phyloP scores from a whole-genome alignment of 805 yeast species.

The Kodamaea restingae region DNA sequence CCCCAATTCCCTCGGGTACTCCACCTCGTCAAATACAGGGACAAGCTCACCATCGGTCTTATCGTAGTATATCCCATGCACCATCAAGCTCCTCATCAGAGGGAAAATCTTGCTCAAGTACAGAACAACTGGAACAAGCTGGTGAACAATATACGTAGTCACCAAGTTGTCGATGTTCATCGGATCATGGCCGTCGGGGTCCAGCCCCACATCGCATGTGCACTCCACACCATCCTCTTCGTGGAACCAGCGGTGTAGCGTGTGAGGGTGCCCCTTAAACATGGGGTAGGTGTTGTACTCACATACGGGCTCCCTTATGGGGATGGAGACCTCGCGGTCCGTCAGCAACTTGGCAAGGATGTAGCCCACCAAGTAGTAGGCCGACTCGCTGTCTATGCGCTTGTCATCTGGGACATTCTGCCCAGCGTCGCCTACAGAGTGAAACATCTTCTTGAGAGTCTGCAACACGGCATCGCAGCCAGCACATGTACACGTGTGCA shows the following conservation, averaged over 20 bases:
- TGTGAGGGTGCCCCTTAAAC: conserved; percentile 33
- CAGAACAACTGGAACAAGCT: conserved; percentile 27
- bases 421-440: conserved; percentile 17
- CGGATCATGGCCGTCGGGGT: conserved; percentile 20
- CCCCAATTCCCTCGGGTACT: conserved; percentile 23
- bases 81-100: conserved; percentile 27
- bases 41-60: conserved; percentile 11
- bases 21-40: conserved; percentile 26
- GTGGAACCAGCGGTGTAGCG: conserved; percentile 31
- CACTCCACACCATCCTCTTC: conserved; percentile 14
- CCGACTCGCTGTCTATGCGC: conserved; percentile 21
- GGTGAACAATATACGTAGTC: conserved; percentile 33
- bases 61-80: conserved; percentile 35
- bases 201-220: conserved; percentile 20
- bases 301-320: conserved; percentile 25
- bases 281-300: conserved; percentile 27
- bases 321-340: conserved; percentile 35
- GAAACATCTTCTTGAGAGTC: conserved; percentile 19
- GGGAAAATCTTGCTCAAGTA: conserved; percentile 22
- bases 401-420: conserved; percentile 10
- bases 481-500: conserved; percentile 35
- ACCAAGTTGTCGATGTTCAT: conserved; percentile 30
- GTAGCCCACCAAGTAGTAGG: conserved; percentile 31
- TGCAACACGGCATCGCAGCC: conserved; percentile 31
- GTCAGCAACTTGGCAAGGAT: conserved; percentile 32